Percentiles rank a stretch among this genome's conserved stretches.
phyloP scores from a whole-genome alignment of 23 red algal genomes.

The Gracilariopsis chorda region DNA sequence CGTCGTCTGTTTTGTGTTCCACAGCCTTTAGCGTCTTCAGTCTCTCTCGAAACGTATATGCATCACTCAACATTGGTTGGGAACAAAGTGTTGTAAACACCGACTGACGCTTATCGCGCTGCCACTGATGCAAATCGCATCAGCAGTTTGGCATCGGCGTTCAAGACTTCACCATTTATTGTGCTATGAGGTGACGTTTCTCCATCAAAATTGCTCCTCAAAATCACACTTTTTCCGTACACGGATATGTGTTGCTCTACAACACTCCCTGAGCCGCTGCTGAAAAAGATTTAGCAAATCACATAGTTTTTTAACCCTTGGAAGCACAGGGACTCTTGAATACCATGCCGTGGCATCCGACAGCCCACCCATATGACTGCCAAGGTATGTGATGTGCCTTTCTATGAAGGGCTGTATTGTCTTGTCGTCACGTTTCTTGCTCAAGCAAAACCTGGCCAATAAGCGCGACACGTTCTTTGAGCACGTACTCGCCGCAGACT shows the following conservation, averaged over 20 bases:
- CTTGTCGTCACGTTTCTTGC: background rate
- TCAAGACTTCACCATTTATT: background rate
- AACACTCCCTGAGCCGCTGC: background rate
- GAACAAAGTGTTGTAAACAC: background rate
- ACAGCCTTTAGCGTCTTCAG: background rate
- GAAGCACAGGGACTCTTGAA: background rate
- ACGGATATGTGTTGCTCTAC: background rate
- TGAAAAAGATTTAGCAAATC: background rate
- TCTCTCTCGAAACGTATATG: background rate
- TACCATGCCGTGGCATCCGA: background rate
- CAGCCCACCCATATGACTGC: background rate
- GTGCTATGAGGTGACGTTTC: background rate
- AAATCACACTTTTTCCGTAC: constrained; percentile 10
- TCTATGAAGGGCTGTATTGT: background rate
- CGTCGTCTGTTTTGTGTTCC: background rate
- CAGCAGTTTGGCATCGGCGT: background rate
- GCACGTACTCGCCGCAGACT: background rate
- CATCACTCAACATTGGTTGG: background rate
- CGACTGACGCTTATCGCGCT: background rate
- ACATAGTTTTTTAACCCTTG: constrained; percentile 17
- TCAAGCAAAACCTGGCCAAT: background rate
- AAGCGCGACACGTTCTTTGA: constrained; percentile 12
- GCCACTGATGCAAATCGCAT: background rate
- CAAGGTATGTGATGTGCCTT: background rate
- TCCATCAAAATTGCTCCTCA: background rate